These are phyloP conservation scores for Limonium bicolor DNA, from an alignment of 148 eudicot genomes.

Conservation along the genomic window DNA sequence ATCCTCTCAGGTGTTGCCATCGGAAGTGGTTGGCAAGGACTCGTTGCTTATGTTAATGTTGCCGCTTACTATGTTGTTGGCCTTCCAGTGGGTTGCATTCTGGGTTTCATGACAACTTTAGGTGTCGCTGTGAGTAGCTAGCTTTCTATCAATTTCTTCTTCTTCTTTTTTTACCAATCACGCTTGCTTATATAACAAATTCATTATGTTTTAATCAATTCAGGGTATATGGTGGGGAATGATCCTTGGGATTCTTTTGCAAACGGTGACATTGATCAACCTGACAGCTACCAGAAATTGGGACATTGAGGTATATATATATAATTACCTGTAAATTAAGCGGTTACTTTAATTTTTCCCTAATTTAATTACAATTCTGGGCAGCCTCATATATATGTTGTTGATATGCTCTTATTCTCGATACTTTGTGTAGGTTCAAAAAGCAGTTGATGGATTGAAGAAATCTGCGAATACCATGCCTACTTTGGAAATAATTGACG, in stretches of 20 bases:
- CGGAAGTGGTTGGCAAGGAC: constrained; percentile 43
- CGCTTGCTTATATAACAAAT: neutral
- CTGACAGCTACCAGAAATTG: constrained; percentile 10
- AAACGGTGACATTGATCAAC: constrained; percentile 3
- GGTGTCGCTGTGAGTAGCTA: constrained; percentile 13
- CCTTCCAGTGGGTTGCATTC: constrained; percentile 18
- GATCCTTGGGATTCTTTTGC: constrained; percentile 6
- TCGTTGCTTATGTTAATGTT: constrained; percentile 24
- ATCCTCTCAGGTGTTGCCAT: constrained; percentile 24
- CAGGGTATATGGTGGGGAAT: constrained; percentile 16
- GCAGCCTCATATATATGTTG: too few species aligned
- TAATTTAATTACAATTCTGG: too few species aligned
- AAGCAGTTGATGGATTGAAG: too few species aligned
- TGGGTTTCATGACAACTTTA: constrained; percentile 20
- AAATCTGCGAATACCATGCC: too few species aligned
- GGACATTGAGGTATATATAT: constrained; percentile 9
- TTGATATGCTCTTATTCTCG: too few species aligned
- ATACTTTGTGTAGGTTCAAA: too few species aligned
- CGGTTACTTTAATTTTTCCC: too few species aligned
- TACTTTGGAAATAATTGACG: too few species aligned
- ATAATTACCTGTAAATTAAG: too few species aligned
- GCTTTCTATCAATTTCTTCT: neutral
- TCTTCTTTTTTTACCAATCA: neutral
- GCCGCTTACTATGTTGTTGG: constrained; percentile 25
- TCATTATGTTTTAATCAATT: too few species aligned